Conservation (phyloP, 805 yeast genomes). For the Kodamaea kaohsiungensis region DNA sequence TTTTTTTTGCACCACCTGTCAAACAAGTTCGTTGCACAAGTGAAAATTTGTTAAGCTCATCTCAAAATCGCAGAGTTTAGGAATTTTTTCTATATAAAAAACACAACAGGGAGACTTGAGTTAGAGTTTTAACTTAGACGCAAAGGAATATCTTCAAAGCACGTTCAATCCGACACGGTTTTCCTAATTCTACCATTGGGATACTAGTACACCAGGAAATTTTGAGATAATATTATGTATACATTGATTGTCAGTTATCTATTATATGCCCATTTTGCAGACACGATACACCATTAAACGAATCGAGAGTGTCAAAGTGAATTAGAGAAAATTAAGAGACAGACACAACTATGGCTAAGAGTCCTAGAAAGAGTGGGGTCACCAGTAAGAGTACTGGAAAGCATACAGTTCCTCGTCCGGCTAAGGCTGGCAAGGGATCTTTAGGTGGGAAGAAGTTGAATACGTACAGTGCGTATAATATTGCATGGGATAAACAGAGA, state of each 20-base stretch:
- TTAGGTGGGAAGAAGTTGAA: conserved; percentile 37
- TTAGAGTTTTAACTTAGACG: not conserved
- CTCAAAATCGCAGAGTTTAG: conserved; percentile 3
- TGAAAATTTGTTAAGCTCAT: conserved; percentile 9
- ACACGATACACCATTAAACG: conserved; percentile 4
- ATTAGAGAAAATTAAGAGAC: not conserved
- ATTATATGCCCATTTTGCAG: conserved; percentile 7
- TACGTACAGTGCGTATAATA: conserved; percentile 15
- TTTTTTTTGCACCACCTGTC: conserved; percentile 1
- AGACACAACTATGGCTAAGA: conserved; percentile 31
- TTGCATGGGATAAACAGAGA: conserved; percentile 14
- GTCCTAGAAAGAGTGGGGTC: conserved; percentile 27
- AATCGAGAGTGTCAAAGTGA: not conserved
- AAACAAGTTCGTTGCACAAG: not conserved
- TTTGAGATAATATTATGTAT: not conserved
- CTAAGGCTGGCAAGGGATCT: conserved; percentile 5
- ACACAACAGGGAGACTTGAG: not conserved
- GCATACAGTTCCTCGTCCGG: conserved; percentile 3
- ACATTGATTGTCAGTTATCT: not conserved
- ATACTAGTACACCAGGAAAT: not conserved
- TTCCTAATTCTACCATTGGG: not conserved
- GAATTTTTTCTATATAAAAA: not conserved
- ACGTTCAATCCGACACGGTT: not conserved
- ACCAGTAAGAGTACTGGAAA: not conserved
- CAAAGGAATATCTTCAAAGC: not conserved